Evolutionary conservation across 164 flowering plant species (phyloP).

Genomic region (Chloranthus sessilifolius): DNA sequence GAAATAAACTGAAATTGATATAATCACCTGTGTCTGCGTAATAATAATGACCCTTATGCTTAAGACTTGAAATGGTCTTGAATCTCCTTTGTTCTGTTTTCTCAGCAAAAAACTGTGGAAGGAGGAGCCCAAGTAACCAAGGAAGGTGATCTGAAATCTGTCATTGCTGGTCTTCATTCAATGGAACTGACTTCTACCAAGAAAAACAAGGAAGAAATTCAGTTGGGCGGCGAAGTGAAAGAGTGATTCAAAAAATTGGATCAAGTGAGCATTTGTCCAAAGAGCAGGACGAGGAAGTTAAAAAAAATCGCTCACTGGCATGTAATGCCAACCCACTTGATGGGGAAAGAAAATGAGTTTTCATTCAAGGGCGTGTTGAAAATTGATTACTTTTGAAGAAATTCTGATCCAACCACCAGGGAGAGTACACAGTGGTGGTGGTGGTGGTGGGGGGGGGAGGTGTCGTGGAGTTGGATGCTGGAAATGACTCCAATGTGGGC

Average conservation of each 20-base stretch:
- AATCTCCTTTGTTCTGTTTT: neutral
- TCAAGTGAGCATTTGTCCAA: neutral
- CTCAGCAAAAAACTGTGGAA: slow-evolving; percentile 5
- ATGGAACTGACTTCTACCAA: neutral
- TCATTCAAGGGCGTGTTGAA: neutral
- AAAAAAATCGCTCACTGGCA: neutral
- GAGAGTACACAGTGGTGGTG: neutral
- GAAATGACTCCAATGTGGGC: too few species aligned
- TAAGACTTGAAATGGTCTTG: too few species aligned
- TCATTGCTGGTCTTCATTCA: neutral
- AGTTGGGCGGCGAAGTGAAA: slow-evolving; percentile 1
- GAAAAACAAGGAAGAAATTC: slow-evolving; percentile 5
- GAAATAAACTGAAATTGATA: too few species aligned
- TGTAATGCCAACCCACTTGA: neutral
- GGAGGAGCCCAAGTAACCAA: neutral
- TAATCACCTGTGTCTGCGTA: too few species aligned
- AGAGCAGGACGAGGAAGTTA: neutral
- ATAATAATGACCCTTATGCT: neutral
- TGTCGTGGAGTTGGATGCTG: too few species aligned
- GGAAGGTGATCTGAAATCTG: slow-evolving; percentile 3
- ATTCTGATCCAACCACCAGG: neutral
- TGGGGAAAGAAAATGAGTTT: too few species aligned
- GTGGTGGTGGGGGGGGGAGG: too few species aligned
- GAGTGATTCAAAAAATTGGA: neutral
- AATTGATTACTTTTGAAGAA: neutral